Evolutionary conservation across 805 yeast genomes (phyloP).

Genomic region (Sugiyamaella lignohabitans): DNA sequence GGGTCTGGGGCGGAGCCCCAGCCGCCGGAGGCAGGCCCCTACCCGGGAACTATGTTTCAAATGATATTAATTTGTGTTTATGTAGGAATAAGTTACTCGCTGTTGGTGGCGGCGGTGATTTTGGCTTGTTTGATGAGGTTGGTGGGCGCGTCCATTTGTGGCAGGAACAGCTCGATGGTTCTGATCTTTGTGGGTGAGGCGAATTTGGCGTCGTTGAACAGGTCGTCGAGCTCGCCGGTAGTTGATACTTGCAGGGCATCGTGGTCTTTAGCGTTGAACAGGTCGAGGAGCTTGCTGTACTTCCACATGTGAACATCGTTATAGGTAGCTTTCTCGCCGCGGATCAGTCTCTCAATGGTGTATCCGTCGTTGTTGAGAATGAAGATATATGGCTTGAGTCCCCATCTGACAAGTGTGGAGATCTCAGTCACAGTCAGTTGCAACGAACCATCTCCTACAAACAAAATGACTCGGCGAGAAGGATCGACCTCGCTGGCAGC

Average conservation of each 20-base stretch:
- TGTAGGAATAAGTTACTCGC: no score
- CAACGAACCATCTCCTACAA: conserved; percentile 65
- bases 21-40: no score
- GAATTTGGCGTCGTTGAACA: conserved; percentile 38
- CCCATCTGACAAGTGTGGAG: conserved; percentile 50
- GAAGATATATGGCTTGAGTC: conserved; percentile 51
- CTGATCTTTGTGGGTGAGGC: conserved; percentile 40
- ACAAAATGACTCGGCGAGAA: conserved; percentile 46
- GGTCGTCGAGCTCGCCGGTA: conserved; percentile 42
- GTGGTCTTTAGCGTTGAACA: conserved; percentile 50
- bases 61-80: no score
- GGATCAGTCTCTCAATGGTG: conserved; percentile 57
- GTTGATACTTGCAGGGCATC: conserved; percentile 40
- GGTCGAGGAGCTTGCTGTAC: conserved; percentile 38
- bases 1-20: no score
- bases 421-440: conserved; percentile 63
- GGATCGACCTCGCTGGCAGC: conserved; percentile 47
- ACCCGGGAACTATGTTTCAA: no score
- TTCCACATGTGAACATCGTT: conserved; percentile 62
- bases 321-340: conserved; percentile 48
- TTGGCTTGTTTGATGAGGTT: conserved; percentile 63
- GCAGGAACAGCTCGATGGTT: conserved; percentile 51
- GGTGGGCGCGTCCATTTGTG: conserved; percentile 55
- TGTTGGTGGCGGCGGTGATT: conserved; percentile 46
- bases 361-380: conserved; percentile 61